Conservation (phyloP, 1,139 yeast species). For the Debaryomyces robertsiae region DNA sequence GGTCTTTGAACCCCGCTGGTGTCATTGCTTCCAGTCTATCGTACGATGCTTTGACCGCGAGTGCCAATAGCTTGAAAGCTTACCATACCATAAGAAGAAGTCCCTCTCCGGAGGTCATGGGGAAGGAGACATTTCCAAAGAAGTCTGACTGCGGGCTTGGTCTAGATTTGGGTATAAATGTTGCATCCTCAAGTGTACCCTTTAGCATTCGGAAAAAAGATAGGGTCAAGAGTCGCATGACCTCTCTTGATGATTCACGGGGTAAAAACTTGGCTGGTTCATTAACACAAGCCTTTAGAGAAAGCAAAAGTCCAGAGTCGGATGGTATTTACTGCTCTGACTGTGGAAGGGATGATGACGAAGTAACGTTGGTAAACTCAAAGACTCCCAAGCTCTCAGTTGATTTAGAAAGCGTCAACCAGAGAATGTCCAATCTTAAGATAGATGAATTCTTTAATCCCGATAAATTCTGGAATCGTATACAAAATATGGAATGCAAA, state of each 20-base stretch:
- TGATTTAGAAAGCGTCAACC: slow-evolving; percentile 11
- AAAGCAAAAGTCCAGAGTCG: slow-evolving; percentile 8
- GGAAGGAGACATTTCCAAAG: slow-evolving; percentile 1
- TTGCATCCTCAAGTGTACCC: slow-evolving; percentile 35
- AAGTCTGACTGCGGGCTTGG: slow-evolving; percentile 20
- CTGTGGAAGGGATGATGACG: slow-evolving; percentile 22
- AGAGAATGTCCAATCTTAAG: slow-evolving; percentile 5
- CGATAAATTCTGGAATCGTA: slow-evolving; percentile 11
- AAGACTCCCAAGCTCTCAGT: slow-evolving; percentile 18
- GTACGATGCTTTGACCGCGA: not conserved
- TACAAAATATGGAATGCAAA: slow-evolving; percentile 8
- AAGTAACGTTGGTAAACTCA: slow-evolving; percentile 22
- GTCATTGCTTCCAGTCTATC: not conserved
- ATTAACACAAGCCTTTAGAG: slow-evolving; percentile 18
- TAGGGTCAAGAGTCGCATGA: slow-evolving; percentile 29
- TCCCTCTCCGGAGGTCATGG: slow-evolving; percentile 2
- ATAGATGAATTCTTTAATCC: slow-evolving; percentile 3
- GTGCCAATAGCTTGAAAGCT: slow-evolving; percentile 1
- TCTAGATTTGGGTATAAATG: slow-evolving; percentile 39
- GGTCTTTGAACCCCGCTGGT: slow-evolving; percentile 2
- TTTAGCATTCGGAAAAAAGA: slow-evolving; percentile 38
- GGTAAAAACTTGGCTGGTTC: slow-evolving; percentile 18
- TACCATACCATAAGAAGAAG: slow-evolving; percentile 1
- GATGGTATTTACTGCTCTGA: too few relatives aligned
- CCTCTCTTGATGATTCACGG: slow-evolving; percentile 3